These are phyloP conservation scores for Boletus subcaerulescens DNA, from an alignment of 768 basidiomycete genomes.

Conservation along the genomic window DNA sequence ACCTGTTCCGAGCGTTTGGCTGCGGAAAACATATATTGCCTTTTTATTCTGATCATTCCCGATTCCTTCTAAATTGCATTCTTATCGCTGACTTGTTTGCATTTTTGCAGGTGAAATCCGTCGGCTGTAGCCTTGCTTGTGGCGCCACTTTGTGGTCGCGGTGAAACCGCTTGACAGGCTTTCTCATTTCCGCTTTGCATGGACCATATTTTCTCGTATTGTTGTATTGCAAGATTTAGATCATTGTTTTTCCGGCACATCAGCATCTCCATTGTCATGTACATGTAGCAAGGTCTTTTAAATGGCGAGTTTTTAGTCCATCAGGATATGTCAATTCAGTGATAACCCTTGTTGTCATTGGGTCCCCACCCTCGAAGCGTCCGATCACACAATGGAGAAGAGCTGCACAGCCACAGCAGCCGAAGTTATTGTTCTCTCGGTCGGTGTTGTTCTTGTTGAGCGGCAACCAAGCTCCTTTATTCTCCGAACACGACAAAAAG, in stretches of 20 bases:
- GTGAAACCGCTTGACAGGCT: background rate
- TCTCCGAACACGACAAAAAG: slow-evolving; percentile 29
- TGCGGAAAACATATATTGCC: slow-evolving; percentile 69
- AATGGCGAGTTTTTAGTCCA: background rate
- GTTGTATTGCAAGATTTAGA: slow-evolving; percentile 7
- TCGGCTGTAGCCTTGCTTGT: background rate
- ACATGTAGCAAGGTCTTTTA: slow-evolving; percentile 6
- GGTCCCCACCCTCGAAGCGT: too few relatives aligned
- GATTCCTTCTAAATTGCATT: background rate
- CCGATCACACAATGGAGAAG: background rate
- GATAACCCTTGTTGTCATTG: too few relatives aligned
- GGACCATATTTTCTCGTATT: slow-evolving; percentile 12
- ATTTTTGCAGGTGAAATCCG: slow-evolving; percentile 6
- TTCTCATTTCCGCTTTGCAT: slow-evolving; percentile 1
- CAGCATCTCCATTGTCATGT: slow-evolving; percentile 2
- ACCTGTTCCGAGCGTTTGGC: slow-evolving; percentile 68
- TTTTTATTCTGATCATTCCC: slow-evolving; percentile 38
- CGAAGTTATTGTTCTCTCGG: slow-evolving; percentile 25
- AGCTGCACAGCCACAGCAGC: slow-evolving; percentile 15
- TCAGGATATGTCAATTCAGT: background rate
- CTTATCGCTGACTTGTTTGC: slow-evolving; percentile 6
- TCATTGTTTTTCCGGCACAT: background rate
- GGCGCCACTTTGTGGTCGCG: background rate
- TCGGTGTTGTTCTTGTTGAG: slow-evolving; percentile 23
- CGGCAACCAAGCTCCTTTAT: slow-evolving; percentile 26